Evolutionary conservation across 139 green algal species (phyloP).

Genomic region (Dunaliella primolecta): DNA sequence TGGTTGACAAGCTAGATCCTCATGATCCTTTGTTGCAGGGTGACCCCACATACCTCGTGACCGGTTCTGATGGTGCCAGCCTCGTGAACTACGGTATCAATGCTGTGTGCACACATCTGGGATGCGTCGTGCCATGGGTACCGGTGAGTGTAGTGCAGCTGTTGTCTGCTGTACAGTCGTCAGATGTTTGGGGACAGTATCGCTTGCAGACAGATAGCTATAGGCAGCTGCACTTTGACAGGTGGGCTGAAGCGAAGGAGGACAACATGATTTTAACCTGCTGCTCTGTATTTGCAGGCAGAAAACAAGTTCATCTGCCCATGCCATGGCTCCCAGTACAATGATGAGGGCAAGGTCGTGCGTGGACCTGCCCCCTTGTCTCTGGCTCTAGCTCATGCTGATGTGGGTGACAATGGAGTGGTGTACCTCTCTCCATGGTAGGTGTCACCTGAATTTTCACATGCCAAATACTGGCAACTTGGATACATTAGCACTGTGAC

Average conservation of each 20-base stretch:
- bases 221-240: too few relatives aligned
- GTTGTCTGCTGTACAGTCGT: too few relatives aligned
- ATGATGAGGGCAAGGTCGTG: constrained; percentile 91
- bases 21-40: constrained; percentile 56
- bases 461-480: too few relatives aligned
- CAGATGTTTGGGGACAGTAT: too few relatives aligned
- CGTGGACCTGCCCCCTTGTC: constrained; percentile 92
- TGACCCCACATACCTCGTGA: constrained; percentile 97
- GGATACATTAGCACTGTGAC: too few relatives aligned
- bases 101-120: constrained; percentile 98
- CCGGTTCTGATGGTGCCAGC: constrained; percentile 62
- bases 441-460: too few relatives aligned
- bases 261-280: too few relatives aligned
- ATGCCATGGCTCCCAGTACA: constrained; percentile 99
- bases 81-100: constrained; percentile 96
- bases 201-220: too few relatives aligned
- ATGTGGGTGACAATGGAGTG: constrained; percentile 69
- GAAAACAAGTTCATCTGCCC: constrained; percentile 99
- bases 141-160: constrained; percentile 44
- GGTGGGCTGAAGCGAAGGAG: too few relatives aligned
- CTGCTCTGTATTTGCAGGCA: constrained; percentile 45
- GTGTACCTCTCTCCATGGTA: constrained; percentile 89
- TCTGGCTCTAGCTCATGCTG: constrained; percentile 89
- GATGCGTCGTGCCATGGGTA: constrained; percentile 99
- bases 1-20: too few relatives aligned